phyloP scores from a whole-genome alignment of 306 rosid genomes.

The Castanospermum australe region DNA sequence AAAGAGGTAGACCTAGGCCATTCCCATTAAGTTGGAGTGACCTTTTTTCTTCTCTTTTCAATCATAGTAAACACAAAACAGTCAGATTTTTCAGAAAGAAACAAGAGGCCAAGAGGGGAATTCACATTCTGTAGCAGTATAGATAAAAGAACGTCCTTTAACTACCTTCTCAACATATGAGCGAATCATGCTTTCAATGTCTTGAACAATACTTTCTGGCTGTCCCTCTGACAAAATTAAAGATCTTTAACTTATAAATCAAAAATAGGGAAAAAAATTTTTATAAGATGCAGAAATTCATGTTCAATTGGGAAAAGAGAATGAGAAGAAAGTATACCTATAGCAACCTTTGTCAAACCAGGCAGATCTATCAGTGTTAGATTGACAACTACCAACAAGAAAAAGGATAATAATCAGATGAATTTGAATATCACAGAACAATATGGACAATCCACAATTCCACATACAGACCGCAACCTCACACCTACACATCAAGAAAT shows the following conservation, averaged over 20 bases:
- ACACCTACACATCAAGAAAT: too few species aligned
- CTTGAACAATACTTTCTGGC: conserved; percentile 69
- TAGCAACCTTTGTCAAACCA: conserved; percentile 91
- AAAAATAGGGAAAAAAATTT: conserved; percentile 8
- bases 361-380: conserved; percentile 87
- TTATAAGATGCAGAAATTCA: background rate
- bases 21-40: background rate
- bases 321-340: conserved; percentile 54
- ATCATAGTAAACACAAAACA: background rate
- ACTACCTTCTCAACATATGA: conserved; percentile 73
- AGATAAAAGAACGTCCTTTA: background rate
- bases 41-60: conserved; percentile 9
- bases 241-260: conserved; percentile 5
- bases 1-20: background rate
- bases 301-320: background rate
- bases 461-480: too few species aligned
- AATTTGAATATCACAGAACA: conserved; percentile 1
- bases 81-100: background rate
- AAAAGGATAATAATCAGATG: background rate
- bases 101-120: background rate
- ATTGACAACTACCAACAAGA: conserved; percentile 72
- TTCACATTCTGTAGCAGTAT: background rate
- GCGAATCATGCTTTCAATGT: conserved; percentile 74
- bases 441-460: too few species aligned
- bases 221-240: conserved; percentile 63